phyloP scores from a whole-genome alignment of 2,329 filamentous ascomycete genomes.

The Aspergillus nomiae region DNA sequence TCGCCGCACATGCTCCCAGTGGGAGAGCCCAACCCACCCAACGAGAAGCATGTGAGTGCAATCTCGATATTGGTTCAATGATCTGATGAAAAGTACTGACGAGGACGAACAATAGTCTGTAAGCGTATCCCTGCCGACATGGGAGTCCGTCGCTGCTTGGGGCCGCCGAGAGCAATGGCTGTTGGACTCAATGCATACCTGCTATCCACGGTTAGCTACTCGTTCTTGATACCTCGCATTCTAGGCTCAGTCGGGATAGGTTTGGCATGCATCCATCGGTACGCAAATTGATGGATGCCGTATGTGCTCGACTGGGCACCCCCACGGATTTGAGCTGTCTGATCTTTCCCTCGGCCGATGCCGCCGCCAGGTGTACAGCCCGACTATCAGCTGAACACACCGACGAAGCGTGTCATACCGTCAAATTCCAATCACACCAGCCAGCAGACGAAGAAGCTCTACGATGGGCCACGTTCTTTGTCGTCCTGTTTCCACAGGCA shows the following conservation, averaged over 20 bases:
- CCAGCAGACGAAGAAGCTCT: not conserved
- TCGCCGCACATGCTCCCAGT: not conserved
- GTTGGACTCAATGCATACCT: slow-evolving; percentile 7
- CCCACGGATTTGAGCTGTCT: not conserved
- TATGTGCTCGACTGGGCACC: not conserved
- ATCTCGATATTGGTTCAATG: not conserved
- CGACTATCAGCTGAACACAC: not conserved
- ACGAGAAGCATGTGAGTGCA: slow-evolving; percentile 1
- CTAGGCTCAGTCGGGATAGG: not conserved
- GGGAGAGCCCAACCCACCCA: not conserved
- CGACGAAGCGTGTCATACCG: not conserved
- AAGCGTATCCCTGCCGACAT: slow-evolving; percentile 12
- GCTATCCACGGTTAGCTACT: slow-evolving; percentile 10
- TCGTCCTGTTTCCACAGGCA: not conserved
- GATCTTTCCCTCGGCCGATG: slow-evolving; percentile 7
- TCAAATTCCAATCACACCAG: not conserved
- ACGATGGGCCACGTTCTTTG: slow-evolving; percentile 5
- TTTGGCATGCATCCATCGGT: slow-evolving; percentile 7
- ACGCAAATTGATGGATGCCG: not conserved
- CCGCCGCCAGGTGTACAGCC: not conserved
- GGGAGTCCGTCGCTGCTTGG: slow-evolving; percentile 6
- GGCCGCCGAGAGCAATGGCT: slow-evolving; percentile 7
- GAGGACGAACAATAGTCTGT: slow-evolving; percentile 4
- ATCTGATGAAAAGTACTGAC: not conserved
- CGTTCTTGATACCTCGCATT: not conserved